These are phyloP conservation scores for Tylopilus felleus DNA, from an alignment of 768 basidiomycete species.

Conservation along the genomic window DNA sequence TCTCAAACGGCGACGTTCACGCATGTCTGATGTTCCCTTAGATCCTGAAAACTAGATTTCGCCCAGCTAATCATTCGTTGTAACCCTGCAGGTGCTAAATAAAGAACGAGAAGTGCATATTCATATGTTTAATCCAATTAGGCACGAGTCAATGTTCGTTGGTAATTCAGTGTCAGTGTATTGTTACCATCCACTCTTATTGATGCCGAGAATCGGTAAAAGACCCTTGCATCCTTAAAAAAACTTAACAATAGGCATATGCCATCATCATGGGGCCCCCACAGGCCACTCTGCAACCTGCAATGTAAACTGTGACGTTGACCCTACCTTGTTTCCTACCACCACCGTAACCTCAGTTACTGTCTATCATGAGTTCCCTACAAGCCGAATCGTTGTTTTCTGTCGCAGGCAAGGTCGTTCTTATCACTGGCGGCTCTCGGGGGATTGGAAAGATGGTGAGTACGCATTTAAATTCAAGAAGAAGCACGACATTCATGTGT, in stretches of 20 bases:
- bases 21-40: slow-evolving; percentile 31
- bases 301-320: background rate
- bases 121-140: slow-evolving; percentile 23
- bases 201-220: slow-evolving; percentile 12
- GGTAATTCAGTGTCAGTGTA: slow-evolving; percentile 8
- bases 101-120: slow-evolving; percentile 15
- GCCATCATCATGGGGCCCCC: background rate
- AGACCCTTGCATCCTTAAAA: slow-evolving; percentile 6
- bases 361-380: slow-evolving; percentile 35
- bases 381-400: slow-evolving; percentile 41
- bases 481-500: slow-evolving; percentile 5
- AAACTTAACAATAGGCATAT: background rate
- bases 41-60: slow-evolving; percentile 28
- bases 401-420: slow-evolving; percentile 51
- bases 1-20: slow-evolving; percentile 47
- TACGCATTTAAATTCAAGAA: background rate
- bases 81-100: slow-evolving; percentile 8
- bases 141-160: slow-evolving; percentile 24
- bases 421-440: slow-evolving; percentile 64
- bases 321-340: background rate
- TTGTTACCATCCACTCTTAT: slow-evolving; percentile 4
- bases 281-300: background rate
- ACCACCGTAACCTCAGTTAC: background rate
- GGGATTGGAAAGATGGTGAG: slow-evolving; percentile 65
- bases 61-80: slow-evolving; percentile 7